These are phyloP conservation scores for Anthracocystis setariae DNA, from an alignment of 1,284 basidiomycete species.

Conservation along the genomic window DNA sequence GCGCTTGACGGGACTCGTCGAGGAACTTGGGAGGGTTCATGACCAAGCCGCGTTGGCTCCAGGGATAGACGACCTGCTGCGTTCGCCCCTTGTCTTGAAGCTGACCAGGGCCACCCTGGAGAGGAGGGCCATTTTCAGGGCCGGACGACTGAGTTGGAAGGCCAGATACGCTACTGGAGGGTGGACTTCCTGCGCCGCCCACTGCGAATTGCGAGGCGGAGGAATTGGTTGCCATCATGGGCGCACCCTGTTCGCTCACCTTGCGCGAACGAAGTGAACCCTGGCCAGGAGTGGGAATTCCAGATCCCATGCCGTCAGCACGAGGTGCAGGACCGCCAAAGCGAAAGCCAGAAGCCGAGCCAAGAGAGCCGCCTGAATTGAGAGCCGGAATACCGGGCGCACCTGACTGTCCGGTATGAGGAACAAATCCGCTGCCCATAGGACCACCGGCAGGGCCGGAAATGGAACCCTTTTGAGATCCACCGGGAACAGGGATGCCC, in stretches of 20 bases:
- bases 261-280: constrained; percentile 45
- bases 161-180: constrained; percentile 36
- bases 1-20: constrained; percentile 63
- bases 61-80: constrained; percentile 64
- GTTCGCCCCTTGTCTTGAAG: constrained; percentile 25
- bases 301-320: constrained; percentile 40
- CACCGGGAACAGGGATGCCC: constrained; percentile 33
- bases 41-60: constrained; percentile 62
- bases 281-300: constrained; percentile 50
- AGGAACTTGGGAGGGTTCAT: constrained; percentile 67
- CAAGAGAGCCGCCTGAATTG: constrained; percentile 39
- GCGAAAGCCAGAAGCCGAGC: constrained; percentile 56
- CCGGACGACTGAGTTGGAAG: constrained; percentile 49
- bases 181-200: constrained; percentile 26
- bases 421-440: constrained; percentile 38
- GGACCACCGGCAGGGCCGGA: constrained; percentile 35
- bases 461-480: constrained; percentile 50
- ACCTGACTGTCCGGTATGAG: constrained; percentile 19
- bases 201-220: constrained; percentile 27
- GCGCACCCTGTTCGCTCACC: constrained; percentile 45
- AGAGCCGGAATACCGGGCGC: constrained; percentile 36
- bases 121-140: constrained; percentile 26
- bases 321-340: constrained; percentile 54
- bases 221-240: constrained; percentile 15
- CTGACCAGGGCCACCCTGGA: constrained; percentile 14